Base-by-base conservation (phyloP, 106 monocot genomes). In the Dendrobium officinale region DNA sequence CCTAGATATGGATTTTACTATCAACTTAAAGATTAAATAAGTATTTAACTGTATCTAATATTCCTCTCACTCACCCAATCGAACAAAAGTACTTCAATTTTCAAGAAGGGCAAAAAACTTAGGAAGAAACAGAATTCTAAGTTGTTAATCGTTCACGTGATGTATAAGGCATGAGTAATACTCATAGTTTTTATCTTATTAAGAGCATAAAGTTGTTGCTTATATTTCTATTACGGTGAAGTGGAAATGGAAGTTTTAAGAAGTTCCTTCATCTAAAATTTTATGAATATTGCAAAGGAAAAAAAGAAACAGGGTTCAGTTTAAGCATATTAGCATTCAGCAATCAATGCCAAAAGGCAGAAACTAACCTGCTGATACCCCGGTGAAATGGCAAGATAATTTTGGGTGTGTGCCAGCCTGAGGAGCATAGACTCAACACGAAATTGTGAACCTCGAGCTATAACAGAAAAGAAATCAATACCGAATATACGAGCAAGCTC, bases 391-490 rank as follows among this genome's bases (percentile, higher is more conserved):
- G 92, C 91, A 88, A 98, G 86, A 88, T 89, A 98, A 83, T 98
- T 98, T 83, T 98, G 98, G 43, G 95, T 89, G 81, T 95, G 98
- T 76, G 89, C 89, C 78, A 98, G 73, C 80, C 98, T 92, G 51
- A 98, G 51, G 66, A 98, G 90, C 98, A 98, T 98, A 67, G 98
- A 98, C 83, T 98, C 98, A 77, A 98, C 98, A 76, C 98, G 94
- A 84, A 83, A 98, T 64, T 98, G 98, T 77, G 98, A 98, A 48
- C 98, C 98, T 74, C 98, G 87, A 77, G 98, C 95, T 33, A 98
- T 86, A 44, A 98, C 98, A 49, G 98, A 98, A 77, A 92, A 98
- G 84, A 98, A 98, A 72, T 98, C 98, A 81, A 98, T 98, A 43
- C 98, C 98, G 87, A 98, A 98, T 42, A 95, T 89, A 67, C 98